Conservation (phyloP, 805 yeast genomes). For the Candida sanyiensis region DNA sequence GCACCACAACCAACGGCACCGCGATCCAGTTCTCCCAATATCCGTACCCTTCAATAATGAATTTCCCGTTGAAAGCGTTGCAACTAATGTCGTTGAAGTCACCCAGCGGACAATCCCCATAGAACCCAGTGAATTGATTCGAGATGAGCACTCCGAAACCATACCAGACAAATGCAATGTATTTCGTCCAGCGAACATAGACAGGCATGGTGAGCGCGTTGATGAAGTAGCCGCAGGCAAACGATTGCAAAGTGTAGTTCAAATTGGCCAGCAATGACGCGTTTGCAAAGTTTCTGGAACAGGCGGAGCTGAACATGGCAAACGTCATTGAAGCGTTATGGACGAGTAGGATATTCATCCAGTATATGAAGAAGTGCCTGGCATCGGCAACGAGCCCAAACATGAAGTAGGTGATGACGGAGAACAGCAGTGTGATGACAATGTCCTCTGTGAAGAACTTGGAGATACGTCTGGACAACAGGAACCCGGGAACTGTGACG, state of each 20-base stretch:
- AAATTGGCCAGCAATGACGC: slow-evolving; percentile 22
- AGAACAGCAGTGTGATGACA: slow-evolving; percentile 51
- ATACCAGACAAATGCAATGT: slow-evolving; percentile 72
- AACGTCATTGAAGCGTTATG: slow-evolving; percentile 53
- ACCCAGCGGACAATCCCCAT: slow-evolving; percentile 51
- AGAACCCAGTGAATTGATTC: slow-evolving; percentile 57
- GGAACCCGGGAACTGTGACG: slow-evolving; percentile 60
- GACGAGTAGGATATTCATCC: slow-evolving; percentile 50
- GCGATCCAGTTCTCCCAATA: slow-evolving; percentile 59
- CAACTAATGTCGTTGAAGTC: slow-evolving; percentile 28
- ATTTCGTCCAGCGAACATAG: slow-evolving; percentile 81
- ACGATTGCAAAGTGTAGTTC: slow-evolving; percentile 46
- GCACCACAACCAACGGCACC: slow-evolving; percentile 54
- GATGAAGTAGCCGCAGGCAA: slow-evolving; percentile 78
- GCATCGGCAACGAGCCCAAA: slow-evolving; percentile 55
- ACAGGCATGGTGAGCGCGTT: slow-evolving; percentile 74
- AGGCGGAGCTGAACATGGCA: slow-evolving; percentile 37
- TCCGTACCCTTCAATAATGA: slow-evolving; percentile 52
- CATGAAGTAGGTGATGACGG: slow-evolving; percentile 70
- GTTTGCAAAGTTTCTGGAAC: slow-evolving; percentile 23
- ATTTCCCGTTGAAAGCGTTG: slow-evolving; percentile 46
- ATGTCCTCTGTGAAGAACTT: slow-evolving; percentile 68
- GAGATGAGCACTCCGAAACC: slow-evolving; percentile 64
- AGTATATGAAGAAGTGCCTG: slow-evolving; percentile 51
- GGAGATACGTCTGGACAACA: slow-evolving; percentile 61